Conservation (phyloP, 108 stramenopile species). For the Hondaea fermentalgiana region DNA sequence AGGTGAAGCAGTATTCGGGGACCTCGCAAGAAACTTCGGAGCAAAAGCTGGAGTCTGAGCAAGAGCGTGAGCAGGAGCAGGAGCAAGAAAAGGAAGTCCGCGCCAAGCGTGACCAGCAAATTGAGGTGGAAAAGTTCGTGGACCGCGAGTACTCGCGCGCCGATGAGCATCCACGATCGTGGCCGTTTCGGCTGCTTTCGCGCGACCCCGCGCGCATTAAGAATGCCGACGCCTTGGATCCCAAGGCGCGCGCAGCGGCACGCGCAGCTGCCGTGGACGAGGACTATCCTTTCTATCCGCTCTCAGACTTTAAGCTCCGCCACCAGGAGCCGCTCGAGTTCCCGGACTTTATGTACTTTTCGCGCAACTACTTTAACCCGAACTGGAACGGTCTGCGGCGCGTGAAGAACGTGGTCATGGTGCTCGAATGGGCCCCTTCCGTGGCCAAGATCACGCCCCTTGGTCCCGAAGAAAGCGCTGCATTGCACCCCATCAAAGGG, state of each 20-base stretch:
- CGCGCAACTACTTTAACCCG: constrained; percentile 25
- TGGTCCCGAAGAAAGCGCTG: neutral
- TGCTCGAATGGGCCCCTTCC: constrained; percentile 23
- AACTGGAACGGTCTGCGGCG: constrained; percentile 21
- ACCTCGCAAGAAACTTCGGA: neutral
- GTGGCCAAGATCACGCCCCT: neutral
- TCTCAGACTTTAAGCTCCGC: constrained; percentile 18
- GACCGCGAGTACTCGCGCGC: constrained; percentile 32
- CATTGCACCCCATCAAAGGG: neutral
- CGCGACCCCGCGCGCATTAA: neutral
- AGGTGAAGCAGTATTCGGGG: constrained; percentile 7
- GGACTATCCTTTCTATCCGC: constrained; percentile 27
- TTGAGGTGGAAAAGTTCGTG: constrained; percentile 20
- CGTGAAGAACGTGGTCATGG: constrained; percentile 28
- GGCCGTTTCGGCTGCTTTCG: constrained; percentile 18
- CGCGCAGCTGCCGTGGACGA: neutral
- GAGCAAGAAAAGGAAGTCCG: constrained; percentile 31
- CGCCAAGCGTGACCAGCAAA: constrained; percentile 23
- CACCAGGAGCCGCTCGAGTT: constrained; percentile 25
- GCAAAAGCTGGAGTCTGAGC: constrained; percentile 23
- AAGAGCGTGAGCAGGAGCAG: constrained; percentile 36
- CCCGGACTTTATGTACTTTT: constrained; percentile 12
- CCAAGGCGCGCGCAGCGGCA: neutral
- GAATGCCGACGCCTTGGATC: neutral
- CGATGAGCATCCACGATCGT: constrained; percentile 21